Base-by-base conservation (phyloP, 352 stramenopile species). In the Halophytophthora batemanensis region DNA sequence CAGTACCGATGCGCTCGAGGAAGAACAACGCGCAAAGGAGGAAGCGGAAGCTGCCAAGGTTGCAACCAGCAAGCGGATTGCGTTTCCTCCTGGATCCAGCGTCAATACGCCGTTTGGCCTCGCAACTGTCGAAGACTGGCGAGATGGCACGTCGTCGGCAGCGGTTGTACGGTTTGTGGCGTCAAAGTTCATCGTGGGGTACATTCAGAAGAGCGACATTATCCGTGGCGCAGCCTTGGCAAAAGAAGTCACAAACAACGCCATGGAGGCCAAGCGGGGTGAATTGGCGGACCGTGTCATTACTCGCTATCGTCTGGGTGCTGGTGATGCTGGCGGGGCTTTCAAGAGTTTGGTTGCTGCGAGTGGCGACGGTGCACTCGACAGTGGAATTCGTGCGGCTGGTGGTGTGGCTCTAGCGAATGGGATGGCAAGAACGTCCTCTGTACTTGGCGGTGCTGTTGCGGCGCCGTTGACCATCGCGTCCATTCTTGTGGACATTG, bases 401-500 rank as follows among this genome's bases (percentile, higher is more conserved):
- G 77, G 82, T 17, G 84, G 84, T 12, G 74, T 95, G 2, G 78
- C 71, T 10, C 58, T 95, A 22, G 84, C 78, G 4, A 91, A 90
- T 45, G 75, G 84, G 7, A 82, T 91, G 61, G 69, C 74, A n/a
- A 55, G 79, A 13, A 79, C 82, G 22, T 82, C 76, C 14, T 76
- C 74, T 15, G 49, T 42, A 6, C 52, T 91, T 17, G 71, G 78
- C 48, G 77, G 75, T 49, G 74, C 77, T 17, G 74, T 90, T 2
- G 84, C 82, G 8, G 84, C 84, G 8, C 84, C 84, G 1, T 62
- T 93, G 13, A 80, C 84, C 8, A 82, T 95, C 37, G 84, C 84
- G 5, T 91, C 84, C 23, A 95, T 95, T 41, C 65, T 95, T 2
- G 81, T 95, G 14, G 84, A 95, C 56, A 80, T 95, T 29, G 82